phyloP scores from a whole-genome alignment of 2,329 filamentous ascomycete genomes.

The Didymella sp. region DNA sequence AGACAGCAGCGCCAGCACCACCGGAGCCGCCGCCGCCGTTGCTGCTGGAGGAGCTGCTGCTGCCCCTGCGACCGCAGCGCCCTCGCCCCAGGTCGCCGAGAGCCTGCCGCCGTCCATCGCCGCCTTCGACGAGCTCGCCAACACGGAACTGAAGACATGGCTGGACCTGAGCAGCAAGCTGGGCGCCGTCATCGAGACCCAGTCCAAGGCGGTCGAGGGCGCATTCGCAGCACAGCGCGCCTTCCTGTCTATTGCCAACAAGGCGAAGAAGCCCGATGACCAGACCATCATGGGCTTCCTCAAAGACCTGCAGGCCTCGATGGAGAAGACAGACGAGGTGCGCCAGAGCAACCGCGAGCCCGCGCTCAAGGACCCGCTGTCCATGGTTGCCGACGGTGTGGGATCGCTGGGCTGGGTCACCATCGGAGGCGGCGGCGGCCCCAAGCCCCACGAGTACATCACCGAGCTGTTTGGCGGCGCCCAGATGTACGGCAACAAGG shows the following conservation, averaged over 20 bases:
- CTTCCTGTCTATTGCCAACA: slow-evolving; percentile 86
- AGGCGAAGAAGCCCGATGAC: slow-evolving; percentile 88
- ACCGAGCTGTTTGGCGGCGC: slow-evolving; percentile 82
- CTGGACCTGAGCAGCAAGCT: slow-evolving; percentile 78
- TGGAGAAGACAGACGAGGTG: slow-evolving; percentile 79
- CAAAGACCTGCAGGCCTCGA: slow-evolving; percentile 83
- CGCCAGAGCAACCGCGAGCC: slow-evolving; percentile 81
- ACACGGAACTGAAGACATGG: slow-evolving; percentile 76
- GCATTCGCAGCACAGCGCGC: slow-evolving; percentile 86
- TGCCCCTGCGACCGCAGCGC: slow-evolving; percentile 31
- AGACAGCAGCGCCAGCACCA: slow-evolving; percentile 52
- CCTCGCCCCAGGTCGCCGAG: slow-evolving; percentile 50
- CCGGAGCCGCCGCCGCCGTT: slow-evolving; percentile 36
- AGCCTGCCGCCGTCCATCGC: slow-evolving; percentile 70
- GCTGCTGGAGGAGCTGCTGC: slow-evolving; percentile 41
- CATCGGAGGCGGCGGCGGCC: slow-evolving; percentile 63
- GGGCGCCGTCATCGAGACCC: slow-evolving; percentile 78
- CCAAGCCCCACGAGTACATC: slow-evolving; percentile 83
- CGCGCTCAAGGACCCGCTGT: slow-evolving; percentile 79
- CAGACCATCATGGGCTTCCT: slow-evolving; percentile 76
- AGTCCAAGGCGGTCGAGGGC: slow-evolving; percentile 64
- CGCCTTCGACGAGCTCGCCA: slow-evolving; percentile 84
- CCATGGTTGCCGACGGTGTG: slow-evolving; percentile 88
- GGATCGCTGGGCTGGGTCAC: slow-evolving; percentile 90
- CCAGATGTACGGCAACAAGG: slow-evolving; percentile 93